Base-by-base conservation (phyloP, 192 early-diverging fungal species). In the Coemansia sp. region DNA sequence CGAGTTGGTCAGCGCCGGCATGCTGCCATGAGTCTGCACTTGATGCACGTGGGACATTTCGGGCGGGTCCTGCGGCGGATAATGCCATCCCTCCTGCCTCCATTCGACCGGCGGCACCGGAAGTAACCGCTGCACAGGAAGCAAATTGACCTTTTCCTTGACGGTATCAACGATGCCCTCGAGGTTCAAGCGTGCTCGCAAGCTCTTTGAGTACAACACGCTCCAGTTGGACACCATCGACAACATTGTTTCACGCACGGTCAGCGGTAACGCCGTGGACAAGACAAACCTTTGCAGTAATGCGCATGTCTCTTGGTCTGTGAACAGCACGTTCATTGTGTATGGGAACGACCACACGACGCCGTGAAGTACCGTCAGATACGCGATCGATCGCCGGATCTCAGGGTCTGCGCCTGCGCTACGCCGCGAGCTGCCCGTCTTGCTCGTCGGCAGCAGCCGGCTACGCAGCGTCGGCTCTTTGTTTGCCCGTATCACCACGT, bases 161-260 rank as follows among this genome's bases (percentile, higher is more conserved):
- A 66, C 65, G 1, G 43, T 55, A 29, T 80, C 71, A 5, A 80
- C 77, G 23, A 80, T 63, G 16, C 68, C 53, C 37, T 80, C 77
- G 10, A 80, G 61, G 39, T 71, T 74, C 19, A 67, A 11, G 23
- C 77, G 67, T 8, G 71, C 67, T 6, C 60, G 57, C 17, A 72
- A 12, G 59, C 63, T 63, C 43, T 68, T 64, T 6, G 57, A 35
- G 37, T 64, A 80, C 52, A 80, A 31, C 4, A 80, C 59, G 57
- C 71, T 70, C 77, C 77, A 80, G 53, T 74, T 74, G 7, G 77
- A 80, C 43, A 80, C 77, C 77, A 80, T 80, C 55, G 64, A 64
- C 45, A 80, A 49, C 43, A 80, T 58, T 3, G 77, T 80, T 49
- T 80, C 71, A 49, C 77, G 77, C 54, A 80, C 68, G 0, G 68